Base-by-base conservation (phyloP, 225 moss, liverwort and hornwort genomes). In the Straminergon stramineum region DNA sequence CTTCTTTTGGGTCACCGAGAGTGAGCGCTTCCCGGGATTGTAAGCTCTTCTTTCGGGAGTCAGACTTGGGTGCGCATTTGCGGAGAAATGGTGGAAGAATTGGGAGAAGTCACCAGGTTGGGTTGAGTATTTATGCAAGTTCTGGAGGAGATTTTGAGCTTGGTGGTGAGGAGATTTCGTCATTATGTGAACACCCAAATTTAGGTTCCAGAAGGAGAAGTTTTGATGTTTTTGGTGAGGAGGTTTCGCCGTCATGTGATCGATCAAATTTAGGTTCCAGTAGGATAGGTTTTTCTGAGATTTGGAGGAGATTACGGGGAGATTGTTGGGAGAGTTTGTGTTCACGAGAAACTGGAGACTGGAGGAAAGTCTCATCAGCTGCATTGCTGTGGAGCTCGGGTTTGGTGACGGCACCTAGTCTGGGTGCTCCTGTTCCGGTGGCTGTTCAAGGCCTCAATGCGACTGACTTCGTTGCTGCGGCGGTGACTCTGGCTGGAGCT, bases 401-500 rank as follows among this genome's bases (percentile, higher is more conserved):
- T 30, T 57, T 93, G 79, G 70, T 92, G 35, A 90, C 91, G 5
- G 69, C 75, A 55, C 93, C 95, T 30, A 88, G 87, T n/a, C 52
- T 89, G 82, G 90, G 87, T 57, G 70, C 90, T 35, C n/a, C 89
- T 76, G 76, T 78, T 41, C 62, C 89, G 45, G 87, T 87, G 8
- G 51, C 67, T 48, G 81, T 45, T 9, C 88, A 83, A 85, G 69
- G 76, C 24, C 62, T 90, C 51, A 88, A 73, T 21, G 89, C 92
- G 89, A 51, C 90, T 11, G 96, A 97, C 85, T 76, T 94, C 21
- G 80, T 93, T 67, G 96, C 96, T 43, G 93, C 93, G 85, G 88
- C 88, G 75, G 58, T 91, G 51, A 97, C 96, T 48, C 65, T 94
- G 52, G 91, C 84, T 64, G 94, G 91, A 62, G 97, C 97, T 28